These are phyloP conservation scores for Xylariaceae sp. DNA, from an alignment of 2,329 filamentous ascomycete species.

Conservation along the genomic window DNA sequence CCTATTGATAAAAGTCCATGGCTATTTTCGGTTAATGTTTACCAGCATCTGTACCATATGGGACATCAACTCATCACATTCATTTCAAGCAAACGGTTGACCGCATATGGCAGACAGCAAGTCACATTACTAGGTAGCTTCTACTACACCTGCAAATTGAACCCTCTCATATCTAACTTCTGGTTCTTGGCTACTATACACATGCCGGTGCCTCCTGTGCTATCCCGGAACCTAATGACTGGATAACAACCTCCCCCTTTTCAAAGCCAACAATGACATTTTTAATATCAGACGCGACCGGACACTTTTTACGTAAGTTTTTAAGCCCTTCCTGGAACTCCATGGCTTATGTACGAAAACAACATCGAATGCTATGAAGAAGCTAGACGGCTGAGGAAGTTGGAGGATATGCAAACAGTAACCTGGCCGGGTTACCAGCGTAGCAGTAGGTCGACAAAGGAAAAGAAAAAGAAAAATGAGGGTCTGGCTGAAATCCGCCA, in stretches of 20 bases:
- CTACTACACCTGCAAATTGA: neutral
- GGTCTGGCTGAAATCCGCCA: neutral
- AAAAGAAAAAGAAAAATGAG: neutral
- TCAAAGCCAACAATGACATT: conserved; percentile 6
- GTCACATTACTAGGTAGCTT: neutral
- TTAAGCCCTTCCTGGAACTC: conserved; percentile 12
- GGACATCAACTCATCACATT: conserved; percentile 7
- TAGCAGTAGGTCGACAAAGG: conserved; percentile 12
- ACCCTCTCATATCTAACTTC: neutral
- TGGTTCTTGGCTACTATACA: conserved; percentile 22
- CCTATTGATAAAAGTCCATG: too few relatives aligned
- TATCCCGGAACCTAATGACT: neutral
- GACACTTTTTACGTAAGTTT: conserved; percentile 20
- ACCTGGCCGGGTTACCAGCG: neutral
- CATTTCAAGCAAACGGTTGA: neutral
- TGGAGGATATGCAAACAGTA: neutral
- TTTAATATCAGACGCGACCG: conserved; percentile 1
- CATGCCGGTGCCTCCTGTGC: neutral
- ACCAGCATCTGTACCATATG: too few relatives aligned
- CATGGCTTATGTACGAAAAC: conserved; percentile 24
- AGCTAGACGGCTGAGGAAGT: conserved; percentile 11
- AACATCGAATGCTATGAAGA: conserved; percentile 24
- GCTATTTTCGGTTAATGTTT: too few relatives aligned
- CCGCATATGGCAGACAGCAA: neutral
- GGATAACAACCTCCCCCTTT: neutral